Evolutionary conservation across 2,329 filamentous ascomycete species (phyloP).

Genomic region (Teratosphaeriaceae sp.): DNA sequence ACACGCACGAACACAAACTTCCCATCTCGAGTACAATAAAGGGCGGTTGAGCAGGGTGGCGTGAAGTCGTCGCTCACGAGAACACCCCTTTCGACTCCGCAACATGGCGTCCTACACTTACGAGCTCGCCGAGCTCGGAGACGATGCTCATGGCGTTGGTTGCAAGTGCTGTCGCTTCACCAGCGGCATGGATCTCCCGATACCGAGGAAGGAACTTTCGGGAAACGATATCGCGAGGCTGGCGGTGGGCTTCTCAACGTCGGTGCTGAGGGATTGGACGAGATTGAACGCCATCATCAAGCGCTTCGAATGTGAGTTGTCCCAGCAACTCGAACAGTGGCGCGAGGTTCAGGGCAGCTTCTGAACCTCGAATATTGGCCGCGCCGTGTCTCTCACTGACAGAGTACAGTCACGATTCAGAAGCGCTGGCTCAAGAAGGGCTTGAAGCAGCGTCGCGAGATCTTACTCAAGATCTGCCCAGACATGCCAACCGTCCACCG

Average conservation of each 20-base stretch:
- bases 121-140: constrained; percentile 14
- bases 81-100: too few species aligned
- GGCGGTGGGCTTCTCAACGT: constrained; percentile 15
- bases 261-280: constrained; percentile 33
- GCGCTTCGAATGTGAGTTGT: constrained; percentile 40
- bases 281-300: constrained; percentile 38
- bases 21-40: too few species aligned
- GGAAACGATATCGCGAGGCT: constrained; percentile 17
- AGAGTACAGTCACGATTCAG: constrained; percentile 33
- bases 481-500: constrained; percentile 45
- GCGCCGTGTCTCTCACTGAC: too few species aligned
- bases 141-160: constrained; percentile 10
- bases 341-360: too few species aligned
- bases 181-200: constrained; percentile 17
- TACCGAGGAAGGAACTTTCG: constrained; percentile 11
- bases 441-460: constrained; percentile 37
- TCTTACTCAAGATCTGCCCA: constrained; percentile 46
- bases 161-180: constrained; percentile 20
- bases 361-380: too few species aligned
- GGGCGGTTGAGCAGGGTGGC: too few species aligned
- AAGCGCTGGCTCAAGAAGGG: constrained; percentile 52
- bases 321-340: too few species aligned
- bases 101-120: constrained; percentile 19
- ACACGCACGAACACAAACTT: neutral
- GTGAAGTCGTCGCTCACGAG: too few species aligned